Conservation (phyloP, 257 asterid species). For the Mitragyna speciosa region DNA sequence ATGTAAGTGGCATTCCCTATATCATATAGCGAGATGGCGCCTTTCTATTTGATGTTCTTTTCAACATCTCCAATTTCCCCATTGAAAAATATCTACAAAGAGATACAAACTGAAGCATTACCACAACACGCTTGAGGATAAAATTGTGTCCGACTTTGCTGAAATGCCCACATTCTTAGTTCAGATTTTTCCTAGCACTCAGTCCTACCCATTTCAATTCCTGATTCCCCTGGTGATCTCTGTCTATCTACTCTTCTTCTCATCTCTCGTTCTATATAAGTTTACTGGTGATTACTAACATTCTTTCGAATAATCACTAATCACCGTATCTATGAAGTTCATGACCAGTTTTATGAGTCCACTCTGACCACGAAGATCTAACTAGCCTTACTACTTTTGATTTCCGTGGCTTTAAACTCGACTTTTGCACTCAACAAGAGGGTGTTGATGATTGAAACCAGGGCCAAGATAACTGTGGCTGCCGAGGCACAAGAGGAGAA, state of each 20-base stretch:
- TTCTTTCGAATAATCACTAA: too few species aligned
- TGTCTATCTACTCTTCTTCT: not conserved
- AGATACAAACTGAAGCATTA: not conserved
- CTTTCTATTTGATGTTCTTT: conserved; percentile 2
- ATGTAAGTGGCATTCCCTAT: conserved; percentile 10
- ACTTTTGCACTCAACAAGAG: conserved; percentile 19
- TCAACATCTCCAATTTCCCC: not conserved
- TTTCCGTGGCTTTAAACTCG: conserved; percentile 9
- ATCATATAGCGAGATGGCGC: not conserved
- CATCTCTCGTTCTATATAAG: not conserved
- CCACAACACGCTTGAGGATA: not conserved
- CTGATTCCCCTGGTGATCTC: not conserved
- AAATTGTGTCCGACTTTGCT: conserved; percentile 1
- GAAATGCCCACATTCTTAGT: conserved; percentile 21
- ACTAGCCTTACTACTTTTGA: not conserved
- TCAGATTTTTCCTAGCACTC: conserved; percentile 3
- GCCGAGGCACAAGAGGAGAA: not conserved
- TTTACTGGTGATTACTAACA: too few species aligned
- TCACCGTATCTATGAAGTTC: not conserved
- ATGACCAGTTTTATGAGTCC: not conserved
- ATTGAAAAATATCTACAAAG: not conserved
- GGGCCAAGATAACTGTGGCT: not conserved
- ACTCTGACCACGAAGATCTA: conserved; percentile 7
- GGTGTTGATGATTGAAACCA: not conserved
- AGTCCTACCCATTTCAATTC: conserved; percentile 9